A percentile compares a stretch with the other conserved stretches of the same genome.
Conservation (phyloP, 306 rosid genomes). For the Acacia acuminata region DNA sequence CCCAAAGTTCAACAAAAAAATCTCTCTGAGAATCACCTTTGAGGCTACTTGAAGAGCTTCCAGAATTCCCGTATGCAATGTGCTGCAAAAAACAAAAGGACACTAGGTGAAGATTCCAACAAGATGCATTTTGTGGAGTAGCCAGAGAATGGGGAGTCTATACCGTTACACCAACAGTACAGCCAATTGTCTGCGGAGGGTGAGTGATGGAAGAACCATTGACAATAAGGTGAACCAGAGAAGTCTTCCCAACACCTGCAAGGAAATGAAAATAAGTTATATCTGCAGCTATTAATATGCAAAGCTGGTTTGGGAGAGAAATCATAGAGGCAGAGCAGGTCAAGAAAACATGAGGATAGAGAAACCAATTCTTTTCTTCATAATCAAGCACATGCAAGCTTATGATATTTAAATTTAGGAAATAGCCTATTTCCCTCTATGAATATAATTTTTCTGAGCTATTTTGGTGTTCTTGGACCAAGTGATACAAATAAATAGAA, state of each 20-base stretch:
- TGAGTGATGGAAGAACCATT: conserved; percentile 75
- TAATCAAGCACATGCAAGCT: conserved; percentile 19
- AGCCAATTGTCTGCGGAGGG: conserved; percentile 89
- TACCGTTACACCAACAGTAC: conserved; percentile 91
- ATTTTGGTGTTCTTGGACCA: conserved; percentile 12
- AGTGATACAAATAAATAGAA: conserved; percentile 10
- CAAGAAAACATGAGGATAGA: conserved; percentile 21
- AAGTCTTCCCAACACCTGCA: conserved; percentile 94
- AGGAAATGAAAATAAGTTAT: conserved; percentile 17
- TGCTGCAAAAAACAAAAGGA: conserved; percentile 53
- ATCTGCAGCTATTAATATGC: conserved; percentile 19
- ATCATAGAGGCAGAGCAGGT: not conserved
- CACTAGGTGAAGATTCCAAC: conserved; percentile 28
- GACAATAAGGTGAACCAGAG: conserved; percentile 85
- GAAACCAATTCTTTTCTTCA: conserved; percentile 7
- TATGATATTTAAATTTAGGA: conserved; percentile 19
- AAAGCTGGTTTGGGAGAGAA: conserved; percentile 1
- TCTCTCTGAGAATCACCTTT: conserved; percentile 88
- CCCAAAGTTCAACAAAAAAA: conserved; percentile 97
- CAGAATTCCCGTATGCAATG: conserved; percentile 70
- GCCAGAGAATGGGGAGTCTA: conserved; percentile 12
- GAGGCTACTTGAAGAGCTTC: conserved; percentile 89
- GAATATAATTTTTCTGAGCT: not conserved
- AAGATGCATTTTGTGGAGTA: conserved; percentile 7
- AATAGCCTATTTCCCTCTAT: not conserved